A percentile compares a stretch with the other conserved stretches of the same genome.
phyloP scores from a whole-genome alignment of 768 basidiomycete genomes.

The Leucosporidium scottii region DNA sequence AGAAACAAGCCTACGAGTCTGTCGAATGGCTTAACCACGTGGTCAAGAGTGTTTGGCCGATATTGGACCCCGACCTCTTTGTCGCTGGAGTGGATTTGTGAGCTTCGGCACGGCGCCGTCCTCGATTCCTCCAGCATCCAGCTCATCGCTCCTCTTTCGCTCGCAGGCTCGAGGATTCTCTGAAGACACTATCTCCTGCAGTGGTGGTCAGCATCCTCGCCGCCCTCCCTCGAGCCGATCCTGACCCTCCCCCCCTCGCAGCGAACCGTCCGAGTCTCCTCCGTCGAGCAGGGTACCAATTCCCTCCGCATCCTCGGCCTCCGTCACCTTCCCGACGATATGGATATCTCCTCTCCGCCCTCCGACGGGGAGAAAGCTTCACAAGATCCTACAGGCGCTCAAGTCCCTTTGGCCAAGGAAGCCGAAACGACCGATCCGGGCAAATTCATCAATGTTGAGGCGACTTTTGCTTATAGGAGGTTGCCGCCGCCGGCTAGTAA shows the following conservation, averaged over 20 bases:
- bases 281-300: slow-evolving; percentile 2
- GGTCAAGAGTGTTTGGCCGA: background rate
- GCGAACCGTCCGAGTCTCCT: slow-evolving; percentile 9
- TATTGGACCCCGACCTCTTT: slow-evolving; percentile 4
- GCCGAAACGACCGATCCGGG: background rate
- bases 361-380: background rate
- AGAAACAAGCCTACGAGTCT: background rate
- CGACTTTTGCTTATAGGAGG: slow-evolving; percentile 8
- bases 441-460: slow-evolving; percentile 7
- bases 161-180: slow-evolving; percentile 10
- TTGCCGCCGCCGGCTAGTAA: background rate
- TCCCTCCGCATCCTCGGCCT: slow-evolving; percentile 8
- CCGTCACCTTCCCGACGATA: background rate
- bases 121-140: background rate
- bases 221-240: no score
- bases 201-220: background rate
- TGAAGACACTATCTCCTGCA: background rate
- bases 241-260: background rate
- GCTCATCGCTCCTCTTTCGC: no score
- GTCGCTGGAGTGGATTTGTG: slow-evolving; percentile 4
- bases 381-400: background rate
- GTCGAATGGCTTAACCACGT: slow-evolving; percentile 11
- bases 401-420: background rate
- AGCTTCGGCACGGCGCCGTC: background rate
- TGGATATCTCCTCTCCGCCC: no score